These are phyloP conservation scores for Taxillus chinensis DNA, from an alignment of 164 flowering plant species.

Conservation along the genomic window DNA sequence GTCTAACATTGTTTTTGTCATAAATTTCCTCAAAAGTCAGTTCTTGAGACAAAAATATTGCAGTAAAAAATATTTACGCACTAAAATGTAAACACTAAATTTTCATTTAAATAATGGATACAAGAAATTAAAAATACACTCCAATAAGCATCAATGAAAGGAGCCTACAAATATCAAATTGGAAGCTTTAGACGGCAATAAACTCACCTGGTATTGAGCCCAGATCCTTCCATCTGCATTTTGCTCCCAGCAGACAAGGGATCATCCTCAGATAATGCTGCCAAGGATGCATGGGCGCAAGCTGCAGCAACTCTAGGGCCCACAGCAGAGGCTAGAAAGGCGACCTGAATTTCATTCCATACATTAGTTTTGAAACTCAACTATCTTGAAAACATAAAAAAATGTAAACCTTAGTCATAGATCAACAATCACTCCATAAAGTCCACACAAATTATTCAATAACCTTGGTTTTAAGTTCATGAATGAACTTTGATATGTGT, in stretches of 20 bases:
- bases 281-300: slow-evolving; percentile 93
- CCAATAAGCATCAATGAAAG: background rate
- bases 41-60: background rate
- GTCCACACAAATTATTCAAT: no score
- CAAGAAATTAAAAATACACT: no score
- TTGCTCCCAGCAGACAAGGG: slow-evolving; percentile 14
- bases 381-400: background rate
- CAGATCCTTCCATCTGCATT: slow-evolving; percentile 32
- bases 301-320: slow-evolving; percentile 99
- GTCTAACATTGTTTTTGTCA: no score
- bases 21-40: background rate
- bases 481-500: no score
- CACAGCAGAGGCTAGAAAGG: slow-evolving; percentile 84
- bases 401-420: no score
- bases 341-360: slow-evolving; percentile 47
- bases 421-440: no score
- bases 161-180: background rate
- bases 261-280: slow-evolving; percentile 53
- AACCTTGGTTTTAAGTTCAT: no score
- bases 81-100: no score
- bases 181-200: background rate
- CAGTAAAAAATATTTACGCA: no score
- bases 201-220: slow-evolving; percentile 44
- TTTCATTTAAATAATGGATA: no score
- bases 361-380: slow-evolving; percentile 2